Evolutionary conservation across 2,329 filamentous ascomycete species (phyloP).

Genomic region (Aspergillus pseudotamarii): DNA sequence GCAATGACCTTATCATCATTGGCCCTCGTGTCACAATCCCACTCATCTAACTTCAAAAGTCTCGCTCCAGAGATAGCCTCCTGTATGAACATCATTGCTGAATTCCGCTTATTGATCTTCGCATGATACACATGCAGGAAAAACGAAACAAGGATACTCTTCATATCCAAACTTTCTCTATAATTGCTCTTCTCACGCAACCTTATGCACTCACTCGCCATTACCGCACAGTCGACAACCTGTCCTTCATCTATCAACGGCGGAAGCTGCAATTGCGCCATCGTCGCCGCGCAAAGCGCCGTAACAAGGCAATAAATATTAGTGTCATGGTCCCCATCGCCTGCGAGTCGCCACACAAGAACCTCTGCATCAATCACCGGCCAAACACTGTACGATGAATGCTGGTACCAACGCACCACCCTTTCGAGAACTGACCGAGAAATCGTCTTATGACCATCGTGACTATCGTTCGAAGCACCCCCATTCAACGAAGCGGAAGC

Average conservation of each 20-base stretch:
- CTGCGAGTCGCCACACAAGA: constrained; percentile 20
- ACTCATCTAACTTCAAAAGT: constrained; percentile 26
- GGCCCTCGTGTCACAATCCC: not conserved
- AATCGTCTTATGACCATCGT: constrained; percentile 6
- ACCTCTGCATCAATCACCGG: constrained; percentile 27
- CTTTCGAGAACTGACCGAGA: constrained; percentile 15
- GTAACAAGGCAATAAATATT: constrained; percentile 23
- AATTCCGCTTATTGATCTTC: constrained; percentile 31
- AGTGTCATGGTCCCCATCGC: not conserved
- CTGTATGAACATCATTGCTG: constrained; percentile 34
- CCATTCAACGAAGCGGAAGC: not conserved
- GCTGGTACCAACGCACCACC: constrained; percentile 27
- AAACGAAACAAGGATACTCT: constrained; percentile 30
- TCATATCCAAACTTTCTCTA: constrained; percentile 23
- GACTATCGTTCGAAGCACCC: not conserved
- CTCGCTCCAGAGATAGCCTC: constrained; percentile 30
- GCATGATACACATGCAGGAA: constrained; percentile 38
- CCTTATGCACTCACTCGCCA: constrained; percentile 28
- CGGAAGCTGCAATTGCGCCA: constrained; percentile 32
- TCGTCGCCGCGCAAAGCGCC: constrained; percentile 35
- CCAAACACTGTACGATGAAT: constrained; percentile 33
- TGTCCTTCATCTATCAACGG: constrained; percentile 15
- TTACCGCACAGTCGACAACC: constrained; percentile 20
- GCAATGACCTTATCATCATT: constrained; percentile 20
- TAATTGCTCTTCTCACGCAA: constrained; percentile 22